These are phyloP conservation scores for Cylindrotheca closterium DNA, from an alignment of 108 stramenopile genomes.

Conservation along the genomic window DNA sequence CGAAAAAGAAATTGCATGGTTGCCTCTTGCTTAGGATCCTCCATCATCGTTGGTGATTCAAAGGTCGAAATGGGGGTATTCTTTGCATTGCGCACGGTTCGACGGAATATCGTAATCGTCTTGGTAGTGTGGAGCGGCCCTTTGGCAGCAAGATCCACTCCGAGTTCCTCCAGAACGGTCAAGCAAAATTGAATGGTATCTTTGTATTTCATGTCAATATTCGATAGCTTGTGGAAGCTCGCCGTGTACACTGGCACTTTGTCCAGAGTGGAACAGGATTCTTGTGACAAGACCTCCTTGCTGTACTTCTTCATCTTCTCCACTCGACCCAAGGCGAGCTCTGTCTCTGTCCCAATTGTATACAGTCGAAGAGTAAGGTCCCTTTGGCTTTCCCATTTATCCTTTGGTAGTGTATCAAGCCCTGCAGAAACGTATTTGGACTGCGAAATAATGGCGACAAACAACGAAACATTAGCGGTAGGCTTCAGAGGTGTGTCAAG, in stretches of 20 bases:
- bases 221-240: neutral
- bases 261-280: neutral
- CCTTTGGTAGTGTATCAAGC: constrained; percentile 6
- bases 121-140: neutral
- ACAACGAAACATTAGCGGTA: too few species aligned
- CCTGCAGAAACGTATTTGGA: constrained; percentile 20
- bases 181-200: neutral
- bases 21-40: neutral
- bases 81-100: neutral
- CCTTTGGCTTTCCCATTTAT: constrained; percentile 7
- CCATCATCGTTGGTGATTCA: neutral
- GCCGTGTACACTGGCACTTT: constrained; percentile 16
- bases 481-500: too few species aligned
- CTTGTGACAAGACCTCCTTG: constrained; percentile 8
- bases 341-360: constrained; percentile 15
- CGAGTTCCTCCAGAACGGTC: constrained; percentile 1
- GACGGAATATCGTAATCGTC: neutral
- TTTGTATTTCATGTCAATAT: neutral
- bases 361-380: constrained; percentile 20
- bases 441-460: too few species aligned
- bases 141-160: neutral
- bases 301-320: constrained; percentile 7
- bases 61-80: neutral
- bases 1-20: neutral
- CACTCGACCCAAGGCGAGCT: constrained; percentile 12